Conservation (phyloP, 176 grass and related monocot species). For the Carex kokanica region DNA sequence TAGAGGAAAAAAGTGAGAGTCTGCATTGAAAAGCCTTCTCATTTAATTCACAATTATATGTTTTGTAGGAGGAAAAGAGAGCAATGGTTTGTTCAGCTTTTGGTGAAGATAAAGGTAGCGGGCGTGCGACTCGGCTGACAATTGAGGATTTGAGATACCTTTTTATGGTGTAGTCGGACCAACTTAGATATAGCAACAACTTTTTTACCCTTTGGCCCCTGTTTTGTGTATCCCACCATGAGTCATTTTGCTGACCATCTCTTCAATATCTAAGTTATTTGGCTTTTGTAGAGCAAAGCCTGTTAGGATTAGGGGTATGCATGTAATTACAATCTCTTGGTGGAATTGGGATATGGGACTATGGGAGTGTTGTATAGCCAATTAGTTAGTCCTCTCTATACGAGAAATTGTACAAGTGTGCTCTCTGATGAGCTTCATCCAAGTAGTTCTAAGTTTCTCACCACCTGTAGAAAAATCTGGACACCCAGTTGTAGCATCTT, state of each 20-base stretch:
- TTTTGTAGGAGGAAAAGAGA: constrained; percentile 90
- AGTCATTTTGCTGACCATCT: neutral
- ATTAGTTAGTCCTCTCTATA: neutral
- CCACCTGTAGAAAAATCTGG: constrained; percentile 2
- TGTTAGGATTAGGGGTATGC: constrained; percentile 16
- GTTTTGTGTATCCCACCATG: neutral
- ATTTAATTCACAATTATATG: neutral
- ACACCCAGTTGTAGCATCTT: neutral
- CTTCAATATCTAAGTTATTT: constrained; percentile 7
- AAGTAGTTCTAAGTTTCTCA: neutral
- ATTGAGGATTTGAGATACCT: constrained; percentile 84
- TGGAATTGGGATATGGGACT: neutral
- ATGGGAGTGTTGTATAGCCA: neutral
- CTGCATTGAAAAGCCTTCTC: neutral
- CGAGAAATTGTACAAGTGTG: neutral
- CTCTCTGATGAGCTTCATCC: neutral
- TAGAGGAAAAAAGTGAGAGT: constrained; percentile 1
- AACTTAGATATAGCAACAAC: constrained; percentile 2
- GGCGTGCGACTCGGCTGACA: constrained; percentile 60
- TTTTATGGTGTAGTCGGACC: constrained; percentile 52
- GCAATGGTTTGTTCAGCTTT: constrained; percentile 91
- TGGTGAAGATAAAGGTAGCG: constrained; percentile 64
- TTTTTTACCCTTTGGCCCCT: constrained; percentile 18
- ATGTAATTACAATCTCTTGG: constrained; percentile 19
- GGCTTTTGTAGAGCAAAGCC: neutral